These are phyloP conservation scores for Pleurotus citrinopileatus DNA, from an alignment of 768 basidiomycete species.

Conservation along the genomic window DNA sequence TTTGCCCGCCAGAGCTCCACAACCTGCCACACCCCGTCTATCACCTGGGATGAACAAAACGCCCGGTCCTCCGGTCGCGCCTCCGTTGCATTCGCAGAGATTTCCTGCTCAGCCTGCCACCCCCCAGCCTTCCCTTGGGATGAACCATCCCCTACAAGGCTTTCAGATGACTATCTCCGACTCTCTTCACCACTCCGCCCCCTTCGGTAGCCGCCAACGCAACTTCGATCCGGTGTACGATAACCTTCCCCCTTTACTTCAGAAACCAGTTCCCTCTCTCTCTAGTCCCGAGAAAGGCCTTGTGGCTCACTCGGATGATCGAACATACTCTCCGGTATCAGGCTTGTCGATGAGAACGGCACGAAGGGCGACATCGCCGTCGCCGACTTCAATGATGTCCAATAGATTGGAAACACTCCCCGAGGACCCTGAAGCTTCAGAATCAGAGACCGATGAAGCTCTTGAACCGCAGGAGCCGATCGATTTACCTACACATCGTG, in stretches of 20 bases:
- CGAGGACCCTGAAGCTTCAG: conserved; percentile 8
- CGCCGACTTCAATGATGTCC: background rate
- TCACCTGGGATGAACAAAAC: background rate
- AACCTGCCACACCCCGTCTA: background rate
- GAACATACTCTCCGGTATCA: background rate
- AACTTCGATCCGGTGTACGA: background rate
- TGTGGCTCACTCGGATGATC: background rate
- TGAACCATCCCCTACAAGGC: background rate
- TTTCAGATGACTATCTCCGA: background rate
- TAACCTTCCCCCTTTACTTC: background rate
- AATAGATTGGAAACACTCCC: conserved; percentile 2
- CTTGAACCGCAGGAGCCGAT: background rate
- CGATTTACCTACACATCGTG: background rate
- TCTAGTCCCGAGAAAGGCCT: background rate
- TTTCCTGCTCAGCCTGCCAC: background rate
- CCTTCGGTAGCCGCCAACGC: background rate
- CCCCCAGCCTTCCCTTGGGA: background rate
- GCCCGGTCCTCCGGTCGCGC: background rate
- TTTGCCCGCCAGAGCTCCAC: background rate
- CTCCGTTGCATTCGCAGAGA: background rate
- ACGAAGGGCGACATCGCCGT: background rate
- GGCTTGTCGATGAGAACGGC: background rate
- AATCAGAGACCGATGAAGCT: background rate
- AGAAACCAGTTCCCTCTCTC: background rate
- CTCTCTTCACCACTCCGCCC: background rate